These are phyloP conservation scores for Boletus vermiculosoides DNA, from an alignment of 768 basidiomycete species.

Conservation along the genomic window DNA sequence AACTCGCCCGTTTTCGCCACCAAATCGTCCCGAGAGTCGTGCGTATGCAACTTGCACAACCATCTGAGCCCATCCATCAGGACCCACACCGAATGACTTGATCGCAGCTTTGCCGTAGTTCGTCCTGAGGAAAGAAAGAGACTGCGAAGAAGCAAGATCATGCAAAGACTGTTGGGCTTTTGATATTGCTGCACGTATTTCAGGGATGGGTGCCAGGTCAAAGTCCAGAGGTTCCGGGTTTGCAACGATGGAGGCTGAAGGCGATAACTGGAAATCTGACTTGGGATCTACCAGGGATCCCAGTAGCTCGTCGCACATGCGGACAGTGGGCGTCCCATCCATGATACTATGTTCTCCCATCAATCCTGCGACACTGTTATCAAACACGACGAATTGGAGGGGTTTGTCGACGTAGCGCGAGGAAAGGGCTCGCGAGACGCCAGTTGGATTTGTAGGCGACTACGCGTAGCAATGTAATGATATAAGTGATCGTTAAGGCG, in stretches of 20 bases:
- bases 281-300: conserved; percentile 52
- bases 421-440: conserved; percentile 48
- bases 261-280: conserved; percentile 60
- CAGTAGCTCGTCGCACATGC: conserved; percentile 70
- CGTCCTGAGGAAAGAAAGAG: conserved; percentile 61
- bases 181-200: conserved; percentile 45
- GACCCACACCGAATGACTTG: conserved; percentile 85
- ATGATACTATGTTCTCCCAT: conserved; percentile 94
- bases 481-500: neutral
- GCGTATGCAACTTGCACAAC: conserved; percentile 86
- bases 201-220: conserved; percentile 45
- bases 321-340: conserved; percentile 83
- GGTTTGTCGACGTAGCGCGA: conserved; percentile 93
- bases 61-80: conserved; percentile 95
- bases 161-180: conserved; percentile 54
- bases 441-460: conserved; percentile 24
- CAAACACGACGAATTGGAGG: conserved; percentile 79
- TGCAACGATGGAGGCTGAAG: conserved; percentile 13
- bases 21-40: conserved; percentile 50
- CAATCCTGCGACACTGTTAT: conserved; percentile 76
- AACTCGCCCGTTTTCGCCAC: conserved; percentile 17
- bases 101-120: conserved; percentile 83
- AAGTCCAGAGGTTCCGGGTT: conserved; percentile 60
- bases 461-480: neutral
- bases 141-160: conserved; percentile 62